These are phyloP conservation scores for Fusarium siculi DNA, from an alignment of 2,329 filamentous ascomycete genomes.

Conservation along the genomic window DNA sequence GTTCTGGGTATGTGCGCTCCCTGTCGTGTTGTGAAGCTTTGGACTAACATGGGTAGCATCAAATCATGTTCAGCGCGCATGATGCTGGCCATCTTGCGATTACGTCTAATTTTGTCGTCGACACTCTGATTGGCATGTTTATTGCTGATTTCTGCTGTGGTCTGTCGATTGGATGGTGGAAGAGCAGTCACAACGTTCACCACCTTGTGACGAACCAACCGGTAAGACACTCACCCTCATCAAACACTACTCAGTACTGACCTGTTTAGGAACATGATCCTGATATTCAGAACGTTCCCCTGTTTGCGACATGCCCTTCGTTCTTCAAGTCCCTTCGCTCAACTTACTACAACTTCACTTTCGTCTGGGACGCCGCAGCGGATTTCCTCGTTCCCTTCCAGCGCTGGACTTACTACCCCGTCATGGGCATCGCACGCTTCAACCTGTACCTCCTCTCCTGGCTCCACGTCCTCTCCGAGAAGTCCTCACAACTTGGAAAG, in stretches of 20 bases:
- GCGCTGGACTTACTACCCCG: conserved; percentile 74
- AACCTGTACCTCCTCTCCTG: conserved; percentile 77
- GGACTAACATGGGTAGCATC: conserved; percentile 58
- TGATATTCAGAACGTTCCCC: conserved; percentile 73
- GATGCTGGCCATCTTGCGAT: conserved; percentile 73
- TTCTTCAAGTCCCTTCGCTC: conserved; percentile 73
- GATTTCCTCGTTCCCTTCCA: conserved; percentile 70
- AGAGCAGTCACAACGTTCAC: conserved; percentile 75
- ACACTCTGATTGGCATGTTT: conserved; percentile 71
- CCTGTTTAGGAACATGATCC: conserved; percentile 62
- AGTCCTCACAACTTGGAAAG: conserved; percentile 65
- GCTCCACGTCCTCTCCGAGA: conserved; percentile 68
- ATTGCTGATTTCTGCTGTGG: conserved; percentile 74
- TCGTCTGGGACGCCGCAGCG: conserved; percentile 70
- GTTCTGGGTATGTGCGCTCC: conserved; percentile 62
- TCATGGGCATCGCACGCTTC: conserved; percentile 76
- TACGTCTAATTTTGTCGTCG: conserved; percentile 66
- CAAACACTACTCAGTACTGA: background rate
- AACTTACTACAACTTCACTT: conserved; percentile 71
- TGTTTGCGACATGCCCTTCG: conserved; percentile 73
- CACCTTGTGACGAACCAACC: conserved; percentile 74
- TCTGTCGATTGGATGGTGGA: conserved; percentile 76
- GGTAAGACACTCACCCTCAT: conserved; percentile 43
- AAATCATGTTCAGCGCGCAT: conserved; percentile 76
- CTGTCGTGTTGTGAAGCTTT: background rate